phyloP scores from a whole-genome alignment of 805 yeast species.

The Suhomyces vadensis region DNA sequence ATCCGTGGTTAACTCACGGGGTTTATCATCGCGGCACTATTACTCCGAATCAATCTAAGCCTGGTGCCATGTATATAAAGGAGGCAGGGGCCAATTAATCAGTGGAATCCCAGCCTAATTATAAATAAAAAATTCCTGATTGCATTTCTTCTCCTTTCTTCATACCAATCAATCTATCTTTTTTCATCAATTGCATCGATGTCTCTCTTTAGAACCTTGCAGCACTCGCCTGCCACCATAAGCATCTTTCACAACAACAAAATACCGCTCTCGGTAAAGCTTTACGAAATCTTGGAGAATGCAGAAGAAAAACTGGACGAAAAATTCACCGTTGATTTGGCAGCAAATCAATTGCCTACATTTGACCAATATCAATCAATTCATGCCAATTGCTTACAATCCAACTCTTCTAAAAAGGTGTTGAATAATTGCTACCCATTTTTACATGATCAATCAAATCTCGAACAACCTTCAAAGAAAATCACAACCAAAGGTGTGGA shows the following conservation, averaged over 20 bases:
- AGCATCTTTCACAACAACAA: constrained; percentile 42
- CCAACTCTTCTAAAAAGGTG: constrained; percentile 22
- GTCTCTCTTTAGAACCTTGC: constrained; percentile 46
- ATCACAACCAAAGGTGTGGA: constrained; percentile 23
- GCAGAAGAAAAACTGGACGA: constrained; percentile 33
- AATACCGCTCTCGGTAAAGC: constrained; percentile 32
- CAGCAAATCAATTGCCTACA: constrained; percentile 43
- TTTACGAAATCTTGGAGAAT: constrained; percentile 31
- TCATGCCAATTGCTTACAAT: constrained; percentile 26
- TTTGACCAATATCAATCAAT: constrained; percentile 40
- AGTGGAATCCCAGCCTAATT: too few species aligned
- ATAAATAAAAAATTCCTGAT: too few species aligned
- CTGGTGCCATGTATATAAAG: background rate
- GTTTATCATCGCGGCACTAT: constrained; percentile 1
- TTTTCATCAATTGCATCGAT: constrained; percentile 14
- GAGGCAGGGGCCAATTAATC: too few species aligned
- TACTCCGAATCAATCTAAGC: constrained; percentile 6
- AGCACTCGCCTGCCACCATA: constrained; percentile 42
- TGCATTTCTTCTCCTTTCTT: background rate
- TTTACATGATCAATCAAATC: constrained; percentile 26
- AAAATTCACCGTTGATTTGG: constrained; percentile 37
- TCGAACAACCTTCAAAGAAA: constrained; percentile 14
- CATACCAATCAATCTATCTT: background rate
- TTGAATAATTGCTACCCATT: constrained; percentile 40
- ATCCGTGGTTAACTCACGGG: constrained; percentile 6